A percentile compares a stretch with the other conserved stretches of the same genome.
These are phyloP conservation scores for Gypsophila paniculata DNA, from an alignment of 179 eudicot species.

Conservation along the genomic window DNA sequence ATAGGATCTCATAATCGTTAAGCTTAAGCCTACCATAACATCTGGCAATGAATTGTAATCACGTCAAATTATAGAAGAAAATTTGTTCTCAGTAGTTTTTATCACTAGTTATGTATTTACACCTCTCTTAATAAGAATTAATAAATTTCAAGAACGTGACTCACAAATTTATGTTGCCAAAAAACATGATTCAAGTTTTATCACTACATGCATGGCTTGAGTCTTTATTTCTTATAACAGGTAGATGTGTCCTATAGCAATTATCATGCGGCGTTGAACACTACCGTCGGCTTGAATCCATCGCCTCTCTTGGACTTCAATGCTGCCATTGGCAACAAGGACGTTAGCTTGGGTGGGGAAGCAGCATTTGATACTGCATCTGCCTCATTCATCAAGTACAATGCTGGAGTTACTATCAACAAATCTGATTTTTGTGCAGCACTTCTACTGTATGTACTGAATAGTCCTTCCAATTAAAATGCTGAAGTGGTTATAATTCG, in stretches of 20 bases:
- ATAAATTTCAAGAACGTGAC: not conserved
- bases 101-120: not conserved
- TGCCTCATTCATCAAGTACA: conserved; percentile 75
- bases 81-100: not conserved
- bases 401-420: conserved; percentile 64
- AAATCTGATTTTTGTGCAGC: conserved; percentile 75
- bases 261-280: conserved; percentile 58
- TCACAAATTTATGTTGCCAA: not conserved
- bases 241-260: conserved; percentile 74
- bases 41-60: not conserved
- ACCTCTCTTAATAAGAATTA: not conserved
- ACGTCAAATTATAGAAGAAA: not conserved
- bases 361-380: conserved; percentile 79
- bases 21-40: not conserved
- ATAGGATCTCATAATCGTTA: not conserved
- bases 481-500: too few relatives aligned
- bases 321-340: conserved; percentile 65
- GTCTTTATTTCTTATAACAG: conserved; percentile 34
- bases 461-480: not conserved
- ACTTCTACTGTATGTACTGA: conserved; percentile 57
- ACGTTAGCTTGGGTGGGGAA: conserved; percentile 72
- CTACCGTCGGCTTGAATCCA: conserved; percentile 77
- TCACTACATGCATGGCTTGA: not conserved
- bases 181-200: not conserved
- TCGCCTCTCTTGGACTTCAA: conserved; percentile 65